Evolutionary conservation across 116 monocot species (phyloP).

Genomic region (Iris pallida): DNA sequence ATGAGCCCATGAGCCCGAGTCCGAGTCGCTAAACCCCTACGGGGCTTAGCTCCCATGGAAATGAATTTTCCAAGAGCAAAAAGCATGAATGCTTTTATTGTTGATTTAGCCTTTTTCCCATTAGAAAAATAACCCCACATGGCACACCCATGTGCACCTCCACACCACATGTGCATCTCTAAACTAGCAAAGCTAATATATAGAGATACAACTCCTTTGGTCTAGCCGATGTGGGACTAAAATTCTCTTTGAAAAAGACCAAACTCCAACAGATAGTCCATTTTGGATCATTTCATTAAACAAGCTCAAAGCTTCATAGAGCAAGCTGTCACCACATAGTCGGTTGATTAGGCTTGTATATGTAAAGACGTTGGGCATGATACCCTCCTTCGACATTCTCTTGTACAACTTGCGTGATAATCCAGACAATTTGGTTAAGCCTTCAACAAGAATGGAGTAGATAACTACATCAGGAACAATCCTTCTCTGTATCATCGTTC

Average conservation of each 20-base stretch:
- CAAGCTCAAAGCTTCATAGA: conserved; percentile 14
- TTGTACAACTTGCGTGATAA: conserved; percentile 22
- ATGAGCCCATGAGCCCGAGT: no score
- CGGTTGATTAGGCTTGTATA: conserved; percentile 38
- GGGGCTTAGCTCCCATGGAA: no score
- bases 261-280: conserved; percentile 24
- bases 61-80: no score
- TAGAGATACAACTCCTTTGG: no score
- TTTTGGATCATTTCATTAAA: conserved; percentile 28
- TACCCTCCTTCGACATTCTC: conserved; percentile 27
- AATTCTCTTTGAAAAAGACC: conserved; percentile 38
- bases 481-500: conserved; percentile 16
- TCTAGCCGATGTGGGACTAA: no score
- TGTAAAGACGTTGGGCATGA: conserved; percentile 32
- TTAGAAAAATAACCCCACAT: no score
- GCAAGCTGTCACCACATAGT: conserved; percentile 14
- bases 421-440: conserved; percentile 19
- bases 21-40: no score
- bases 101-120: no score
- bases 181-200: no score
- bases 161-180: no score
- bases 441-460: conserved; percentile 32
- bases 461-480: conserved; percentile 35
- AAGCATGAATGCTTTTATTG: no score
- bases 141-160: no score